These are phyloP conservation scores for Talaromyces pinophilus DNA, from an alignment of 2,329 filamentous ascomycete species.

Conservation along the genomic window DNA sequence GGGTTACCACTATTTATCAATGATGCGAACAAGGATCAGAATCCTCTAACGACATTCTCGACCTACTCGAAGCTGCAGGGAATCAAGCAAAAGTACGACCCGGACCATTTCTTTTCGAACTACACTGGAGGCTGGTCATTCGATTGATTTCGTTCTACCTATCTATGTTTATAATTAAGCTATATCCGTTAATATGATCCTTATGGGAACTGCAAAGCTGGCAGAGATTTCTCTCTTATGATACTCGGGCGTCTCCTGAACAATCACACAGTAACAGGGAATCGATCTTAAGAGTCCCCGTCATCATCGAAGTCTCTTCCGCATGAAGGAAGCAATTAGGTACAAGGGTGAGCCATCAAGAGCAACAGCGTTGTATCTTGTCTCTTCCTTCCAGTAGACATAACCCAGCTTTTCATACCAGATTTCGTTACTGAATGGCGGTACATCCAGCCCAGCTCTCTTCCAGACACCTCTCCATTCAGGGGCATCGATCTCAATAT, in stretches of 20 bases:
- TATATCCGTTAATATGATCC: neutral
- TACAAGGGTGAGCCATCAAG: conserved; percentile 22
- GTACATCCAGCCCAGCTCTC: conserved; percentile 19
- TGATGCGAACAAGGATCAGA: conserved; percentile 38
- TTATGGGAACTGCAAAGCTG: neutral
- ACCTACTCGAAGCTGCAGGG: conserved; percentile 37
- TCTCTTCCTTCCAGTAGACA: conserved; percentile 32
- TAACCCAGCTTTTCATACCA: conserved; percentile 34
- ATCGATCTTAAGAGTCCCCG: neutral
- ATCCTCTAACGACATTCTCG: conserved; percentile 33
- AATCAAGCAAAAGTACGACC: conserved; percentile 46
- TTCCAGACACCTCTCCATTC: conserved; percentile 25
- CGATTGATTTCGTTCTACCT: conserved; percentile 20
- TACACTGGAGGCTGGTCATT: conserved; percentile 36
- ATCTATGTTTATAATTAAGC: neutral
- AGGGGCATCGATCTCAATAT: conserved; percentile 27
- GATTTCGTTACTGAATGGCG: conserved; percentile 26
- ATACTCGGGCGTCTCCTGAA: neutral
- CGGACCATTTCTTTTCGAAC: conserved; percentile 34
- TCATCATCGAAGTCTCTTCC: conserved; percentile 25
- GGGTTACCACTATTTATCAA: conserved; percentile 36
- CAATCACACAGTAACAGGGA: neutral
- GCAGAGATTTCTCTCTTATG: neutral
- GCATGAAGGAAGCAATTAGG: conserved; percentile 30
- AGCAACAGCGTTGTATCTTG: conserved; percentile 23